These are phyloP conservation scores for Dillenia turbinata DNA, from an alignment of 164 flowering plant species.

Conservation along the genomic window DNA sequence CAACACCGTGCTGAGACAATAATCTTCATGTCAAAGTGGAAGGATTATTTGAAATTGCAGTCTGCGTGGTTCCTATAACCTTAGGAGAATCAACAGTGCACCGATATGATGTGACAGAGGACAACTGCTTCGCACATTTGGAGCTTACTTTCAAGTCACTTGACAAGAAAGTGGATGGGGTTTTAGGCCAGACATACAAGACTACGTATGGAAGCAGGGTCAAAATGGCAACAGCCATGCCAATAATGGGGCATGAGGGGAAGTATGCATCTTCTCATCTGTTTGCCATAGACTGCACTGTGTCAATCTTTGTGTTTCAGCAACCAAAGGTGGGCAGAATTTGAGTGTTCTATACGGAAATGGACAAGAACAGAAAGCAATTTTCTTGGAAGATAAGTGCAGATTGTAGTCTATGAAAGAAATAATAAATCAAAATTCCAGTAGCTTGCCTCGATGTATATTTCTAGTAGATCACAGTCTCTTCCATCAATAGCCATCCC, in stretches of 20 bases:
- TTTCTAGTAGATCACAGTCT: constrained; percentile 26
- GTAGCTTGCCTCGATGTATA: constrained; percentile 23
- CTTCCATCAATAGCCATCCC: too few relatives aligned
- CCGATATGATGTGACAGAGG: constrained; percentile 9
- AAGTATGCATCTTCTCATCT: constrained; percentile 14
- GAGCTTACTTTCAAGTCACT: constrained; percentile 18
- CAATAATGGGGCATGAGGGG: constrained; percentile 18
- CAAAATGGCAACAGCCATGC: constrained; percentile 15
- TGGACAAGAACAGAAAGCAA: constrained; percentile 1
- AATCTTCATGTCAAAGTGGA: constrained; percentile 8
- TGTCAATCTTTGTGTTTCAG: constrained; percentile 9
- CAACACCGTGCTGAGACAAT: constrained; percentile 3
- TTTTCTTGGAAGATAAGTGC: constrained; percentile 1
- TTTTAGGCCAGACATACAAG: constrained; percentile 20
- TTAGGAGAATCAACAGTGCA: constrained; percentile 9
- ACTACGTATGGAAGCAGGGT: constrained; percentile 10
- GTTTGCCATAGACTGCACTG: constrained; percentile 18
- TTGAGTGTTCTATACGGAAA: constrained; percentile 1
- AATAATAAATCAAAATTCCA: constrained; percentile 17
- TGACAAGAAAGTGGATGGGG: constrained; percentile 13
- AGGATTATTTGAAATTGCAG: constrained; percentile 7
- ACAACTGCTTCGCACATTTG: constrained; percentile 21
- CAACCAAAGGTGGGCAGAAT: background rate
- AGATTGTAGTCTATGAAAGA: background rate
- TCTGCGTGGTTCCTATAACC: constrained; percentile 15